These are phyloP conservation scores for Candida tetrigidarum DNA, from an alignment of 1,139 yeast genomes.

Conservation along the genomic window DNA sequence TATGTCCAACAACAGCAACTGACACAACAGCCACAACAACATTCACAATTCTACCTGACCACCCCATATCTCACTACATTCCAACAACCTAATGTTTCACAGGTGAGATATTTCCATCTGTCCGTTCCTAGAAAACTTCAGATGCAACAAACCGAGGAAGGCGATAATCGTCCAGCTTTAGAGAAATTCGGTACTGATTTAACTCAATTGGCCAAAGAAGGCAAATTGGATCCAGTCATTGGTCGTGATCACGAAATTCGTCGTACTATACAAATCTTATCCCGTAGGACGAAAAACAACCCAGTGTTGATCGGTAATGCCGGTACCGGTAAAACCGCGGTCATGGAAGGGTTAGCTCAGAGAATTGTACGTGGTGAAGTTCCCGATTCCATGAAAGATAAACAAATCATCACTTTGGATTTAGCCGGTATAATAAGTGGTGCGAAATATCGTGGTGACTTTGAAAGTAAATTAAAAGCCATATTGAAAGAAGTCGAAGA, in stretches of 20 bases:
- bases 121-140: conserved; percentile 27
- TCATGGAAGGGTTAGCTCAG: conserved; percentile 96
- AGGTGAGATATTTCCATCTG: conserved; percentile 22
- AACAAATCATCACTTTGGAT: conserved; percentile 81
- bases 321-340: conserved; percentile 97
- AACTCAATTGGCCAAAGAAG: conserved; percentile 84
- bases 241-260: conserved; percentile 96
- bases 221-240: conserved; percentile 94
- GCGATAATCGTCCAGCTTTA: conserved; percentile 71
- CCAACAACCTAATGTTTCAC: conserved; percentile 2
- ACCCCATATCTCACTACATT: not conserved
- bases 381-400: conserved; percentile 90
- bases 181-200: conserved; percentile 88
- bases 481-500: conserved; percentile 89
- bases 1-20: conserved; percentile 6
- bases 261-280: conserved; percentile 87
- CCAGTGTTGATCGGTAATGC: conserved; percentile 95
- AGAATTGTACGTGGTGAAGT: conserved; percentile 90
- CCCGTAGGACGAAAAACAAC: conserved; percentile 91
- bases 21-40: not conserved
- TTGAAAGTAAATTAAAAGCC: conserved; percentile 84
- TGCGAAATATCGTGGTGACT: conserved; percentile 94
- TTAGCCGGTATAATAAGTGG: conserved; percentile 91
- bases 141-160: conserved; percentile 50
- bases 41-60: not conserved